Conservation (phyloP, 805 yeast species). For the Citeromyces nyonsensis region DNA sequence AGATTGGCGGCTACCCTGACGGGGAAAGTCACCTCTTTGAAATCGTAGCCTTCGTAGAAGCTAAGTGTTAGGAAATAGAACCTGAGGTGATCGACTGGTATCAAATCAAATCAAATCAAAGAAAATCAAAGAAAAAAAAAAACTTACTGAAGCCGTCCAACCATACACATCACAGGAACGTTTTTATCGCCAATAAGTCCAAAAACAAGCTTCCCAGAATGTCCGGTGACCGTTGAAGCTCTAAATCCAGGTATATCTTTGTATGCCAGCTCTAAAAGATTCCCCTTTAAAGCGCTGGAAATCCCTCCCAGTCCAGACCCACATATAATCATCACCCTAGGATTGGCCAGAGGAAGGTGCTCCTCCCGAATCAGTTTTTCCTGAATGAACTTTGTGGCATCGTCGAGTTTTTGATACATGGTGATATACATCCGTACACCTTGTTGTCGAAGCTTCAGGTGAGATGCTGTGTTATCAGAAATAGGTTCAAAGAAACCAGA, state of each 20-base stretch:
- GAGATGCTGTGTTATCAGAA: too few species aligned
- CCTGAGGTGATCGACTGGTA: not conserved
- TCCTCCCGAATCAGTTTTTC: too few species aligned
- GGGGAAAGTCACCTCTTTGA: slow-evolving; percentile 74
- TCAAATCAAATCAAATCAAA: not conserved
- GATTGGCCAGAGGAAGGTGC: slow-evolving; percentile 12
- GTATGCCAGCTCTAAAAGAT: slow-evolving; percentile 41
- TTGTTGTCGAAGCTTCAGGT: too few species aligned
- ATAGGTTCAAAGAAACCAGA: too few species aligned
- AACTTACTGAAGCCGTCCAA: slow-evolving; percentile 64
- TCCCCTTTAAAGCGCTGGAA: slow-evolving; percentile 30
- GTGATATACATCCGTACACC: too few species aligned
- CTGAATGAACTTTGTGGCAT: too few species aligned
- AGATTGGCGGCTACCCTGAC: slow-evolving; percentile 56
- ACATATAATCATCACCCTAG: slow-evolving; percentile 69
- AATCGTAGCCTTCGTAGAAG: slow-evolving; percentile 82
- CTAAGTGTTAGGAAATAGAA: slow-evolving; percentile 1
- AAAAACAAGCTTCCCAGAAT: slow-evolving; percentile 67
- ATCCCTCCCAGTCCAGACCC: slow-evolving; percentile 93
- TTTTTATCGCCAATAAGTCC: slow-evolving; percentile 56
- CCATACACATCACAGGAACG: slow-evolving; percentile 84
- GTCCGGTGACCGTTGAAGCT: slow-evolving; percentile 79
- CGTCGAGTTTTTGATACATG: too few species aligned
- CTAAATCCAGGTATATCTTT: slow-evolving; percentile 66
- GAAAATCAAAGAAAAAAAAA: too few species aligned